phyloP scores from a whole-genome alignment of 768 basidiomycete species.

The Gloeopeniophorella convolvens region DNA sequence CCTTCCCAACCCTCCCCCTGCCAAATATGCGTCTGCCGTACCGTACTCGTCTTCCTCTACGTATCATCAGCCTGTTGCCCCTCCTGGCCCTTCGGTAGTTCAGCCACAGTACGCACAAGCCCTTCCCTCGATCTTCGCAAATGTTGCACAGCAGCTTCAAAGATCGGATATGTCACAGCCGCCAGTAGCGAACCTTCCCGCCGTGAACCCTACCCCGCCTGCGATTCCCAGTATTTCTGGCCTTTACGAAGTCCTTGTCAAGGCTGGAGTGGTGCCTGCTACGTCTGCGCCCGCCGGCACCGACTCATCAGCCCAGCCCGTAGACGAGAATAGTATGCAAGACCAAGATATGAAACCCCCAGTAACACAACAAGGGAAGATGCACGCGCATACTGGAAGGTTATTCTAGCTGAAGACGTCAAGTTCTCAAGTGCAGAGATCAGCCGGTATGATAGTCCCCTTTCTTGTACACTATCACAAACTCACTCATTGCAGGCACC shows the following conservation, averaged over 20 bases:
- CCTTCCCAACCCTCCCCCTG: slow-evolving; percentile 9
- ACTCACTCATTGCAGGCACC: slow-evolving; percentile 37
- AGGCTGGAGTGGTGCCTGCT: slow-evolving; percentile 69
- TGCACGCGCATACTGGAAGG: slow-evolving; percentile 50
- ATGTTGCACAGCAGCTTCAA: slow-evolving; percentile 9
- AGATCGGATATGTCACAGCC: slow-evolving; percentile 2
- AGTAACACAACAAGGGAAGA: slow-evolving; percentile 41
- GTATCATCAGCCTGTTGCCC: slow-evolving; percentile 27
- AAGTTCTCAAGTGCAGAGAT: slow-evolving; percentile 65
- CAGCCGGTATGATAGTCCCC: slow-evolving; percentile 41
- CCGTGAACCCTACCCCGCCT: slow-evolving; percentile 19
- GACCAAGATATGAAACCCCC: slow-evolving; percentile 30
- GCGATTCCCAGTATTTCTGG: slow-evolving; percentile 38
- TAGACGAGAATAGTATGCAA: slow-evolving; percentile 19
- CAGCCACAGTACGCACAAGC: slow-evolving; percentile 16
- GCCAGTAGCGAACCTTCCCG: slow-evolving; percentile 23
- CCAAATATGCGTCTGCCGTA: slow-evolving; percentile 14
- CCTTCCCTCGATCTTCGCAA: slow-evolving; percentile 3
- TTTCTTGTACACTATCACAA: not conserved
- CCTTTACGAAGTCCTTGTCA: slow-evolving; percentile 62
- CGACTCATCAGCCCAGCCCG: slow-evolving; percentile 30
- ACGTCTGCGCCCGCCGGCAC: slow-evolving; percentile 47
- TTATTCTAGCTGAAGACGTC: slow-evolving; percentile 53
- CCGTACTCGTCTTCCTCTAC: slow-evolving; percentile 22
- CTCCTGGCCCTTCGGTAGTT: slow-evolving; percentile 21